Evolutionary conservation across 2,329 filamentous ascomycete genomes (phyloP).

Genomic region (Trichophyton benhamiae): DNA sequence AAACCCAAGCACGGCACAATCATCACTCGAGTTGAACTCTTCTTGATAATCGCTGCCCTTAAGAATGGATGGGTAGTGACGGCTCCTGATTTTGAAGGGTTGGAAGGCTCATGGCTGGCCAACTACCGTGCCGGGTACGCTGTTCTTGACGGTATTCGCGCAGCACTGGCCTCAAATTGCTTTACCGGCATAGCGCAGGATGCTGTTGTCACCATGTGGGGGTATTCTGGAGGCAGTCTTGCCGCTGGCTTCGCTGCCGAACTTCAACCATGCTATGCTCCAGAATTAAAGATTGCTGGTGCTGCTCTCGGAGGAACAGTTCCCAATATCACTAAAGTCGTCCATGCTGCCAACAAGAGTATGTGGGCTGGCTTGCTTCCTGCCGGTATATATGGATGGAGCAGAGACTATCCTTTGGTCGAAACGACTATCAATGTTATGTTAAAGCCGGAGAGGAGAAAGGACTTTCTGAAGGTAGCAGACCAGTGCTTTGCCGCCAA

Average conservation of each 20-base stretch:
- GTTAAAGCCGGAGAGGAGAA: slow-evolving; percentile 14
- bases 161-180: slow-evolving; percentile 22
- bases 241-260: slow-evolving; percentile 41
- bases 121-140: slow-evolving; percentile 34
- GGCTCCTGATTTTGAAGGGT: slow-evolving; percentile 38
- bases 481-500: slow-evolving; percentile 17
- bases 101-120: slow-evolving; percentile 32
- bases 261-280: slow-evolving; percentile 39
- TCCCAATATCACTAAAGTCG: slow-evolving; percentile 29
- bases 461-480: slow-evolving; percentile 16
- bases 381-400: slow-evolving; percentile 18
- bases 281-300: slow-evolving; percentile 39
- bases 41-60: slow-evolving; percentile 27
- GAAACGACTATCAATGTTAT: slow-evolving; percentile 12
- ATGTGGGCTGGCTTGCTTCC: slow-evolving; percentile 28
- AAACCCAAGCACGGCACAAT: slow-evolving; percentile 24
- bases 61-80: slow-evolving; percentile 37
- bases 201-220: slow-evolving; percentile 38
- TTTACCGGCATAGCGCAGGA: slow-evolving; percentile 23
- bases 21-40: slow-evolving; percentile 26
- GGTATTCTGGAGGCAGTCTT: slow-evolving; percentile 45
- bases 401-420: slow-evolving; percentile 19
- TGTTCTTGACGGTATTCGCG: slow-evolving; percentile 34
- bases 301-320: slow-evolving; percentile 40
- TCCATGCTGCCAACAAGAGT: slow-evolving; percentile 25